phyloP scores from a whole-genome alignment of 1,284 basidiomycete species.

The Heterobasidion irregulare region DNA sequence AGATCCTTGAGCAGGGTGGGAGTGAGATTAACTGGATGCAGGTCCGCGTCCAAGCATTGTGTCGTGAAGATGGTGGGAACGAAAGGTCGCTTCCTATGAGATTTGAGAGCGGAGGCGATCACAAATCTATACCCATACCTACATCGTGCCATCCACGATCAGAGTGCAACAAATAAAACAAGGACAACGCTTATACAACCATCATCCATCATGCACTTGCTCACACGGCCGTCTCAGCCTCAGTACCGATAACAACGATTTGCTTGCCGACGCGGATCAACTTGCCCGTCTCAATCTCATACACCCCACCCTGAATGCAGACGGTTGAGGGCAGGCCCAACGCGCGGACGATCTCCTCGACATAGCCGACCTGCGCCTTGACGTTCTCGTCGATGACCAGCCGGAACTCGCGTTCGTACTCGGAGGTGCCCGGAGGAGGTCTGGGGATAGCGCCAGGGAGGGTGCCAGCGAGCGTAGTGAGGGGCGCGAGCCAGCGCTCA shows the following conservation, averaged over 20 bases:
- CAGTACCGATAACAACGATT: conserved; percentile 2
- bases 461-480: conserved; percentile 48
- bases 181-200: too few relatives aligned
- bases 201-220: too few relatives aligned
- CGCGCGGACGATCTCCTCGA: conserved; percentile 54
- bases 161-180: too few relatives aligned
- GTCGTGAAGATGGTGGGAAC: too few relatives aligned
- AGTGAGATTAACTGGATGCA: too few relatives aligned
- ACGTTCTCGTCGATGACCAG: conserved; percentile 74
- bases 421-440: conserved; percentile 26
- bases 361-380: conserved; percentile 64
- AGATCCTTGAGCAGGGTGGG: too few relatives aligned
- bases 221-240: too few relatives aligned
- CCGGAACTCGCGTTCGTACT: conserved; percentile 37
- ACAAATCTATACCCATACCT: too few relatives aligned
- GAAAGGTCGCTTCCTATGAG: too few relatives aligned
- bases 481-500: conserved; percentile 65
- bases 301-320: conserved; percentile 81
- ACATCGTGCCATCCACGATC: too few relatives aligned
- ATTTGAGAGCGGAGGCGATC: too few relatives aligned
- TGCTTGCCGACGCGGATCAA: conserved; percentile 63
- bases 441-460: conserved; percentile 18
- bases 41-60: too few relatives aligned
- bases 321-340: conserved; percentile 67
- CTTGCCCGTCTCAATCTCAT: conserved; percentile 63